These are phyloP conservation scores for Flaveria floridana DNA, from an alignment of 140 eudicot genomes.

Conservation along the genomic window DNA sequence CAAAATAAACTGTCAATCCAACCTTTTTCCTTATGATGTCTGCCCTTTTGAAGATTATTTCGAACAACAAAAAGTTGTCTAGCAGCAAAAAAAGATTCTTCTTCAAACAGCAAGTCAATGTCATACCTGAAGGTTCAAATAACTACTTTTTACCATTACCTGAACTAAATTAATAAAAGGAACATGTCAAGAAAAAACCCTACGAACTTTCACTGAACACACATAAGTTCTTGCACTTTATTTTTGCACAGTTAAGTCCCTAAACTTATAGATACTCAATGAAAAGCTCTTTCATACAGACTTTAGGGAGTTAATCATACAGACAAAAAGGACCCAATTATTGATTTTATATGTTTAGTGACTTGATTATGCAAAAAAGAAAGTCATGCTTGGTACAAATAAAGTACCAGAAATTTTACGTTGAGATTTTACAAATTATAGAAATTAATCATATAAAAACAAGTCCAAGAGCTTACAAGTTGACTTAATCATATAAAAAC, in stretches of 20 bases:
- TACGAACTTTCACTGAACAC: not conserved
- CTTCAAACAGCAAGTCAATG: slow-evolving; percentile 38
- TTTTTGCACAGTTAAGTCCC: not conserved
- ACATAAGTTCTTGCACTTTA: not conserved
- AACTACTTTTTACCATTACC: not conserved
- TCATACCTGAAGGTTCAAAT: slow-evolving; percentile 45
- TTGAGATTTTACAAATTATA: not conserved
- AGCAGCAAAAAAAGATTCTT: slow-evolving; percentile 50
- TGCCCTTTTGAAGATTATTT: slow-evolving; percentile 50
- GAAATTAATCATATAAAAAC: not conserved
- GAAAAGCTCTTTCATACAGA: not conserved
- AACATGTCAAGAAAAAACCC: not conserved
- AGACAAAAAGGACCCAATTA: not conserved
- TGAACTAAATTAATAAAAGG: not conserved
- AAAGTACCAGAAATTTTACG: not conserved
- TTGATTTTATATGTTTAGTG: no score
- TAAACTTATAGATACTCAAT: not conserved
- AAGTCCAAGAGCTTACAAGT: not conserved
- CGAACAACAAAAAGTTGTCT: slow-evolving; percentile 51
- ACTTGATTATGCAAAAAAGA: no score
- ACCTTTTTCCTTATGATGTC: slow-evolving; percentile 58
- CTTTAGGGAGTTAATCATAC: not conserved
- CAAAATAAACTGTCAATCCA: not conserved
- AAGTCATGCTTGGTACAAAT: not conserved
- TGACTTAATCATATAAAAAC: not conserved